Evolutionary conservation across 164 flowering plant species (phyloP), one percentile per base, ranked within the genome.

Genomic region (Piper betle): DNA sequence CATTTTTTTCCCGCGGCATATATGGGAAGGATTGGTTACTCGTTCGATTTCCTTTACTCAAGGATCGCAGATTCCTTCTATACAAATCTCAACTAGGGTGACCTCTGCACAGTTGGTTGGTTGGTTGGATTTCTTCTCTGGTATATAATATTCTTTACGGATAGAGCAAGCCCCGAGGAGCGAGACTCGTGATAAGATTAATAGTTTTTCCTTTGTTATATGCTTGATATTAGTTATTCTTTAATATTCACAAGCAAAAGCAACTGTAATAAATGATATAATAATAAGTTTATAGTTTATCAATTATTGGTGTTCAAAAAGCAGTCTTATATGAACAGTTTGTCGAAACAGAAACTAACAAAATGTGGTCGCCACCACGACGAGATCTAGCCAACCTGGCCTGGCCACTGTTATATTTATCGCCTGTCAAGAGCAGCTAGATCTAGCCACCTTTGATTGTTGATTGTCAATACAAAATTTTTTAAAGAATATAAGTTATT

Each of bases 241-340:
- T 46, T 39, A 52, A 41, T 20, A 50, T 52, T 48, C 20, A 57
- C 63, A 42, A 25, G 52, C 16, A 58, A 19, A 53, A 57, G 62
- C 9, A 42, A 19, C 16, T 52, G 72, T 68, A 88, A 84, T 50
- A 15, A 46, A 46, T 46, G 50, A 46, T 46, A 46, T 10, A 0
- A 15, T 15, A 10, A 2, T 10, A 46, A 10, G 11, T 46, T 46
- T 46, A 15, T 46, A 46, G 50, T 6, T 46, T 46, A 15, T 46
- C 50, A 46, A 9, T 12, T 46, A 46, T 10, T 46, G 50, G 10
- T 46, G 10, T 46, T 12, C 50, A 46, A 15, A 46, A 12, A 42
- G 11, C 46, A 46, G 50, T 2, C 50, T 46, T 46, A 10, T 10
- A 46, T 10, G 15, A 46, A 2, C 33, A 25, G 2, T 25, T 25